A percentile compares a stretch with the other conserved stretches of the same genome.
Evolutionary conservation across 1,139 yeast species (phyloP).

Genomic region (Saccharomycopsis hybrid): DNA sequence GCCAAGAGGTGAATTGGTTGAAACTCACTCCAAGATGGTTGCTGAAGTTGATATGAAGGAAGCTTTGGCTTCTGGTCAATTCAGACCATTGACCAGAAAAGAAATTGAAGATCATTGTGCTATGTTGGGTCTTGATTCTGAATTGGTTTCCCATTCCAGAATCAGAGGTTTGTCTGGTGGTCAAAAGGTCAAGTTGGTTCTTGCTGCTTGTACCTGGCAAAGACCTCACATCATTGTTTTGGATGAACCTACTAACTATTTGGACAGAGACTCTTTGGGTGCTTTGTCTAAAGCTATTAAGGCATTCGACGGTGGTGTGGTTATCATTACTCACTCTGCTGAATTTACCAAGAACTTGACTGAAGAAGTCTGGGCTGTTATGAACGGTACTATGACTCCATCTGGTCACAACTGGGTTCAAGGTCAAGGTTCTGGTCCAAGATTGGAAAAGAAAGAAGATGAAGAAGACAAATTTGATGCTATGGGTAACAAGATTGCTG

Average conservation of each 20-base stretch:
- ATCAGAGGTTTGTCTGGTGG: constrained; percentile 99
- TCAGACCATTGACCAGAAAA: constrained; percentile 84
- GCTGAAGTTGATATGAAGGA: constrained; percentile 97
- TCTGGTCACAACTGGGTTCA: constrained; percentile 99
- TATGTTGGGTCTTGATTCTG: constrained; percentile 97
- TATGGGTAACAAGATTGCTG: constrained; percentile 98
- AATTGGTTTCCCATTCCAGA: constrained; percentile 98
- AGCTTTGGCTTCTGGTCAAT: constrained; percentile 99
- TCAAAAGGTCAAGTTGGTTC: constrained; percentile 98
- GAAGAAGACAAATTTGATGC: constrained; percentile 99
- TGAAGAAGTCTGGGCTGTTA: constrained; percentile 99
- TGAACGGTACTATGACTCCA: constrained; percentile 97
- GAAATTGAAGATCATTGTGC: constrained; percentile 96
- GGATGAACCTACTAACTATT: constrained; percentile 98
- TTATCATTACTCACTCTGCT: constrained; percentile 99
- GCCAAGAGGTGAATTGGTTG: constrained; percentile 71
- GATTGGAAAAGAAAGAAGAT: constrained; percentile 92
- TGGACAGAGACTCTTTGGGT: constrained; percentile 99
- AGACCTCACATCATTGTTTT: constrained; percentile 99
- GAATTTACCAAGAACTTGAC: constrained; percentile 99
- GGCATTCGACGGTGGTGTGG: constrained; percentile 99
- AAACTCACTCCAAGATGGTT: constrained; percentile 87
- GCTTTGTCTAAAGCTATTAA: constrained; percentile 98
- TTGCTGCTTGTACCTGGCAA: constrained; percentile 99
- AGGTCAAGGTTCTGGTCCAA: constrained; percentile 99